These are phyloP conservation scores for Polygonum maritimum DNA, from an alignment of 148 eudicot genomes.

Conservation along the genomic window DNA sequence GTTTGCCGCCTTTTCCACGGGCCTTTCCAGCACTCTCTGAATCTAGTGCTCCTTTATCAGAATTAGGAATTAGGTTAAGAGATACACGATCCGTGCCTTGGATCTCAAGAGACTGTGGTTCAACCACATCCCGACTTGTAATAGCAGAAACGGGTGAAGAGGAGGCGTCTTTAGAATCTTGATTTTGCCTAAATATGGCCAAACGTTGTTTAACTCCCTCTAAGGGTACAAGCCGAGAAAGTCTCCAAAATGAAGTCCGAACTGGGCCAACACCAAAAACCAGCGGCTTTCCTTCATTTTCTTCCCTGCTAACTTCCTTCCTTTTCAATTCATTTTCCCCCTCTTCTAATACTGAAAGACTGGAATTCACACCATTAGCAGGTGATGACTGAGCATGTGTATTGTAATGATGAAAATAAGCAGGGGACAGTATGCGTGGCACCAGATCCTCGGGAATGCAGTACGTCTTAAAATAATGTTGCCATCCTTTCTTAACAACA, in stretches of 20 bases:
- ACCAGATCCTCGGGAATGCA: slow-evolving; percentile 97
- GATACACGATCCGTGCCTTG: slow-evolving; percentile 89
- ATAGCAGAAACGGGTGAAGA: slow-evolving; percentile 28
- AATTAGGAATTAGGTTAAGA: slow-evolving; percentile 56
- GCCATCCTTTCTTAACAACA: slow-evolving; percentile 93
- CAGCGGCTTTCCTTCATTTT: slow-evolving; percentile 63
- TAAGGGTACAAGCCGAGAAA: slow-evolving; percentile 85
- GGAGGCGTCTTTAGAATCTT: slow-evolving; percentile 32
- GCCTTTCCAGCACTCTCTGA: slow-evolving; percentile 30
- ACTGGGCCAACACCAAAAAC: slow-evolving; percentile 94
- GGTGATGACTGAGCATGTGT: slow-evolving; percentile 26
- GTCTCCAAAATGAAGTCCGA: slow-evolving; percentile 91
- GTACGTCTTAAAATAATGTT: slow-evolving; percentile 82
- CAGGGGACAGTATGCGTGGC: slow-evolving; percentile 92
- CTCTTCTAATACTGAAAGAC: slow-evolving; percentile 21
- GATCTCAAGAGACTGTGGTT: slow-evolving; percentile 80
- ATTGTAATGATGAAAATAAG: slow-evolving; percentile 97
- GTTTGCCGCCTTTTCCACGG: slow-evolving; percentile 31
- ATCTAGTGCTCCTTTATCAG: slow-evolving; percentile 30
- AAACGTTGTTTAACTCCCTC: slow-evolving; percentile 68
- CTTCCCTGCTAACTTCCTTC: slow-evolving; percentile 41
- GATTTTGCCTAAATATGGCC: slow-evolving; percentile 38
- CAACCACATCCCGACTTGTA: slow-evolving; percentile 28
- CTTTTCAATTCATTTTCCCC: slow-evolving; percentile 29
- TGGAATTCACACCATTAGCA: slow-evolving; percentile 25